Conservation (phyloP, 176 grass and related monocot genomes). For the Chloris gayana region DNA sequence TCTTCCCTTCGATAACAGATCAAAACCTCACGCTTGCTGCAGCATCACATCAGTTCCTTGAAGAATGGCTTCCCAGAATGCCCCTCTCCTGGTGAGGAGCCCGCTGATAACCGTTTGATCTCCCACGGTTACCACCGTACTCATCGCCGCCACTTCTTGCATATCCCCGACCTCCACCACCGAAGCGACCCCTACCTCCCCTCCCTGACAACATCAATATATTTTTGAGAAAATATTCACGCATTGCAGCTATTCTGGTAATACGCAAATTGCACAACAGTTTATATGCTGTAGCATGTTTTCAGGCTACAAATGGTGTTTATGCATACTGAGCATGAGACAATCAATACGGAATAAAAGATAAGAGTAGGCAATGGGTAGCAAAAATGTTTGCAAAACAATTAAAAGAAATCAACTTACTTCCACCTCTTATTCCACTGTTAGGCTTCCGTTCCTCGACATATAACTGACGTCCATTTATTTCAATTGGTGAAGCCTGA, state of each 20-base stretch:
- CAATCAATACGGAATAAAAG: background rate
- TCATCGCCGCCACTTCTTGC: constrained; percentile 48
- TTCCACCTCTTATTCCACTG: constrained; percentile 76
- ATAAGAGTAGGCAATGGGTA: background rate
- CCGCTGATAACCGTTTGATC: constrained; percentile 54
- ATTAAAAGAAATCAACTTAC: constrained; percentile 45
- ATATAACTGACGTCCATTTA: constrained; percentile 87
- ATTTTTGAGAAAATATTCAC: background rate
- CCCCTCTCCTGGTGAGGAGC: constrained; percentile 60
- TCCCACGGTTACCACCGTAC: constrained; percentile 45
- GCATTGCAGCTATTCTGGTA: background rate
- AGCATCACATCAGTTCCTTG: constrained; percentile 33
- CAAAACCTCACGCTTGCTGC: constrained; percentile 49
- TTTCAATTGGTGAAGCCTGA: constrained; percentile 77
- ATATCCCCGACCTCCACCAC: constrained; percentile 46
- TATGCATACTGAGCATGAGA: background rate
- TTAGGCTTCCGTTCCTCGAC: constrained; percentile 89
- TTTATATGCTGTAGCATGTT: background rate
- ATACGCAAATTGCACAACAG: background rate
- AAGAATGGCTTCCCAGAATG: constrained; percentile 49
- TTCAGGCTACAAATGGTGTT: background rate
- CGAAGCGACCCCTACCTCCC: constrained; percentile 55
- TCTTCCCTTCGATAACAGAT: constrained; percentile 35
- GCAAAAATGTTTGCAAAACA: background rate
- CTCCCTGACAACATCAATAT: constrained; percentile 54